Evolutionary conservation across 768 basidiomycete genomes (phyloP).

Genomic region (Strobilomyces dryophilus): DNA sequence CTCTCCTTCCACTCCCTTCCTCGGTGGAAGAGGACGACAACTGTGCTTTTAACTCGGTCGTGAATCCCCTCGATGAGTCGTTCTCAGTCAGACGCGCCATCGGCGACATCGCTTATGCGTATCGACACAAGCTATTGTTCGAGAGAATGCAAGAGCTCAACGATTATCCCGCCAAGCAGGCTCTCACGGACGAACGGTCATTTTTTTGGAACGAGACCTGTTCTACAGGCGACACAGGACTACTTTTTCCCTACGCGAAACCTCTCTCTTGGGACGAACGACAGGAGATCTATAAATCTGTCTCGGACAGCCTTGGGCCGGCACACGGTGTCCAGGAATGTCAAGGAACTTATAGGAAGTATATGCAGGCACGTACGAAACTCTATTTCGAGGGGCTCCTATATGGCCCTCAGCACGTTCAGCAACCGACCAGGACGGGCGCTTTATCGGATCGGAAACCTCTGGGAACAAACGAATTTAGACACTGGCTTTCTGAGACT

Average conservation of each 20-base stretch:
- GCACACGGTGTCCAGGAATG: conserved; percentile 45
- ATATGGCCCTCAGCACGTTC: conserved; percentile 12
- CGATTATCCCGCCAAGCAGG: conserved; percentile 11
- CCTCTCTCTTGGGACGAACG: conserved; percentile 45
- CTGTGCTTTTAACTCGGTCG: conserved; percentile 13
- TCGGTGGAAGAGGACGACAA: conserved; percentile 4
- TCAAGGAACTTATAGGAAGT: conserved; percentile 47
- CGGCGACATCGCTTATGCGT: conserved; percentile 29
- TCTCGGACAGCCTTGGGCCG: conserved; percentile 47
- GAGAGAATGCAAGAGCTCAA: conserved; percentile 25
- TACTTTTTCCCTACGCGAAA: conserved; percentile 19
- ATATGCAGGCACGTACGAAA: conserved; percentile 46
- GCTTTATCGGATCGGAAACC: conserved; percentile 11
- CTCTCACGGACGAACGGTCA: conserved; percentile 7
- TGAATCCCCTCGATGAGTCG: conserved; percentile 23
- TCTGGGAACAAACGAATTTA: conserved; percentile 25
- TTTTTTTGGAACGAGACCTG: conserved; percentile 15
- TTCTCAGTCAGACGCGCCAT: conserved; percentile 26
- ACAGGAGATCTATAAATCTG: conserved; percentile 45
- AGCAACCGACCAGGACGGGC: conserved; percentile 9
- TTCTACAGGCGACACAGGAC: conserved; percentile 12
- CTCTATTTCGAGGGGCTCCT: conserved; percentile 45
- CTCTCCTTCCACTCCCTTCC: conserved; percentile 18
- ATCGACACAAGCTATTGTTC: conserved; percentile 23
- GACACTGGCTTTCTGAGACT: conserved; percentile 30